Conservation (phyloP, 192 early-diverging fungal genomes). For the Linderina pennispora region DNA sequence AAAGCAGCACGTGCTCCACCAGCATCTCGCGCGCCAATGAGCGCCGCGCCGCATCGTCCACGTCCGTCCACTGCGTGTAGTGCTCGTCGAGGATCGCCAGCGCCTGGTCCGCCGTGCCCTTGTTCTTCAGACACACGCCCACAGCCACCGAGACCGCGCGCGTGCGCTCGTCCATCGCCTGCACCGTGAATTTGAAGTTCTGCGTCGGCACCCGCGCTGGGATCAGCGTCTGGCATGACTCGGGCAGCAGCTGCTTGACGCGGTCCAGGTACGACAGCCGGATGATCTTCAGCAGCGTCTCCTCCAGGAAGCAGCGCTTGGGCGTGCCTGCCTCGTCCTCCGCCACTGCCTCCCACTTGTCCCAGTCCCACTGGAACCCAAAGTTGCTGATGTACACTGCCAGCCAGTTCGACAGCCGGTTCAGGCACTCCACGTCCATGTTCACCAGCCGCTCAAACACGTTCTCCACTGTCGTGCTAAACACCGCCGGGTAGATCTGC, state of each 20-base stretch:
- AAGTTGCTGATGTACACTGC: slow-evolving; percentile 91
- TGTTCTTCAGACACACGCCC: slow-evolving; percentile 38
- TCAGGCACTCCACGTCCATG: slow-evolving; percentile 76
- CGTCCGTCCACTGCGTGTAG: slow-evolving; percentile 37
- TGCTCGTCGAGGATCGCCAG: slow-evolving; percentile 40
- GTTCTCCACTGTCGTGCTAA: slow-evolving; percentile 26
- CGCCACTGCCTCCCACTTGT: slow-evolving; percentile 54
- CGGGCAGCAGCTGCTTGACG: slow-evolving; percentile 70
- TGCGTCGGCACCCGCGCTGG: slow-evolving; percentile 62
- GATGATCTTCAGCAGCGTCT: slow-evolving; percentile 80
- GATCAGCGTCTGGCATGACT: slow-evolving; percentile 51
- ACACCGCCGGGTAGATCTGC: slow-evolving; percentile 24
- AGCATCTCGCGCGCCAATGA: slow-evolving; percentile 62
- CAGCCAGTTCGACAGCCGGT: slow-evolving; percentile 84
- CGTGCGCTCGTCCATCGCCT: slow-evolving; percentile 51
- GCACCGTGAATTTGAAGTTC: slow-evolving; percentile 63
- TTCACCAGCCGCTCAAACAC: slow-evolving; percentile 12
- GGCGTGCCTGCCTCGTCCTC: slow-evolving; percentile 16
- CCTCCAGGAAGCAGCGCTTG: slow-evolving; percentile 62
- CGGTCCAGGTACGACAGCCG: slow-evolving; percentile 89
- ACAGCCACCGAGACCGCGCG: slow-evolving; percentile 54
- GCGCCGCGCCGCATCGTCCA: slow-evolving; percentile 26
- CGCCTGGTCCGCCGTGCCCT: slow-evolving; percentile 41
- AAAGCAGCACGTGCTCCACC: slow-evolving; percentile 74
- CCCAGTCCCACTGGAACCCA: slow-evolving; percentile 85